Evolutionary conservation across 192 early-diverging fungal genomes (phyloP).

Genomic region (Rhizophagus clarus): DNA sequence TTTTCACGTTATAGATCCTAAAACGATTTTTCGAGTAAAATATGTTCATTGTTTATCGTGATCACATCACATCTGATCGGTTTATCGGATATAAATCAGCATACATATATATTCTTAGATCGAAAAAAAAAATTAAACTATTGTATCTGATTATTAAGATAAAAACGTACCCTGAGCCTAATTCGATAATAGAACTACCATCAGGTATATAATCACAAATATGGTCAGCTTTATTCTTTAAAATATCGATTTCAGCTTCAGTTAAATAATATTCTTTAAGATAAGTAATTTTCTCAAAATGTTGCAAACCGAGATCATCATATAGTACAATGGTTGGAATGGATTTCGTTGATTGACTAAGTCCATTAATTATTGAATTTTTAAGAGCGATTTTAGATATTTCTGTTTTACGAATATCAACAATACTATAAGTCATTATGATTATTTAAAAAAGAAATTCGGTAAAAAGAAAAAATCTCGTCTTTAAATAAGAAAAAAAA

Average conservation of each 20-base stretch:
- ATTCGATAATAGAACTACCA: slow-evolving; percentile 78
- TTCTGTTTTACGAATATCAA: background rate
- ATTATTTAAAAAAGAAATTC: background rate
- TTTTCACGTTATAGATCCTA: too few relatives aligned
- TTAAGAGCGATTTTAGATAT: slow-evolving; percentile 29
- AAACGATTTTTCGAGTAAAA: too few relatives aligned
- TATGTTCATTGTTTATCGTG: too few relatives aligned
- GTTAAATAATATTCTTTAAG: slow-evolving; percentile 87
- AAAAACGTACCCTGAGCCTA: slow-evolving; percentile 82
- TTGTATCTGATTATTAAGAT: background rate
- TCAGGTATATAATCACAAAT: slow-evolving; percentile 67
- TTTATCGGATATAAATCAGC: too few relatives aligned
- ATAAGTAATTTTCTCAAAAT: slow-evolving; percentile 92
- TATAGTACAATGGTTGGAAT: slow-evolving; percentile 89
- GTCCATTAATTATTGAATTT: slow-evolving; percentile 36
- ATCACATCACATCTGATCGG: too few relatives aligned
- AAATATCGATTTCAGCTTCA: slow-evolving; percentile 81
- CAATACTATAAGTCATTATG: background rate
- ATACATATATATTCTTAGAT: too few relatives aligned
- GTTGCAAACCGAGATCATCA: slow-evolving; percentile 77
- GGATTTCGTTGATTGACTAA: slow-evolving; percentile 46
- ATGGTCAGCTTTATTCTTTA: slow-evolving; percentile 60
- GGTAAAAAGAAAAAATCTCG: too few relatives aligned
- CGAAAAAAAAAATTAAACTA: too few relatives aligned
- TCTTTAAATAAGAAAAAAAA: too few relatives aligned